These are phyloP conservation scores for Magnolia changhungtana DNA, from an alignment of 164 flowering plant genomes.

Conservation along the genomic window DNA sequence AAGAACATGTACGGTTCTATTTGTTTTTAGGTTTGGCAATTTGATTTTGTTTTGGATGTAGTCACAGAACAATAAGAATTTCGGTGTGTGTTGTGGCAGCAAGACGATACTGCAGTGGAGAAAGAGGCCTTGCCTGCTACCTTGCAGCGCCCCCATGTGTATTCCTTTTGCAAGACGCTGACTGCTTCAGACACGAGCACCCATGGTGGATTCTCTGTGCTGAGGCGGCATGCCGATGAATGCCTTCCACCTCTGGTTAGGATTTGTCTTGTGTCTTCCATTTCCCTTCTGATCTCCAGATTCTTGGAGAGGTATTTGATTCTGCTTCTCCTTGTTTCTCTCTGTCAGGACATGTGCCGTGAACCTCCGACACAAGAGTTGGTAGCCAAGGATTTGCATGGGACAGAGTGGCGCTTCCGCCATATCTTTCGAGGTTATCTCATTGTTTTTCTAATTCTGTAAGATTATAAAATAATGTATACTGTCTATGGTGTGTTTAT, in stretches of 20 bases:
- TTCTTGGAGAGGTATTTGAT: not conserved
- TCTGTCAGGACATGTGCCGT: slow-evolving; percentile 77
- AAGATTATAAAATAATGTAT: too few relatives aligned
- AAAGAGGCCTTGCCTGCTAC: slow-evolving; percentile 55
- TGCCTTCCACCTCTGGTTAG: slow-evolving; percentile 91
- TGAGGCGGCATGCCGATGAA: slow-evolving; percentile 94
- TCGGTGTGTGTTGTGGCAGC: slow-evolving; percentile 35
- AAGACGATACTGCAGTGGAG: slow-evolving; percentile 59
- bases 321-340: not conserved
- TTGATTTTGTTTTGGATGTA: not conserved
- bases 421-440: slow-evolving; percentile 87
- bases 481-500: too few relatives aligned
- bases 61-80: not conserved
- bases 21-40: not conserved
- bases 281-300: not conserved
- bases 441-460: too few relatives aligned
- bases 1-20: slow-evolving; percentile 40
- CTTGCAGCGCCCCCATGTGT: slow-evolving; percentile 64
- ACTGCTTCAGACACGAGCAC: slow-evolving; percentile 98
- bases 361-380: slow-evolving; percentile 98
- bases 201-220: slow-evolving; percentile 96
- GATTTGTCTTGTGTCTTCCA: not conserved
- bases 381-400: slow-evolving; percentile 92
- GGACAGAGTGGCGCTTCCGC: slow-evolving; percentile 85
- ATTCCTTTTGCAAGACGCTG: slow-evolving; percentile 91